phyloP scores from a whole-genome alignment of 108 stramenopile species.

The Skeletonema tropicum region DNA sequence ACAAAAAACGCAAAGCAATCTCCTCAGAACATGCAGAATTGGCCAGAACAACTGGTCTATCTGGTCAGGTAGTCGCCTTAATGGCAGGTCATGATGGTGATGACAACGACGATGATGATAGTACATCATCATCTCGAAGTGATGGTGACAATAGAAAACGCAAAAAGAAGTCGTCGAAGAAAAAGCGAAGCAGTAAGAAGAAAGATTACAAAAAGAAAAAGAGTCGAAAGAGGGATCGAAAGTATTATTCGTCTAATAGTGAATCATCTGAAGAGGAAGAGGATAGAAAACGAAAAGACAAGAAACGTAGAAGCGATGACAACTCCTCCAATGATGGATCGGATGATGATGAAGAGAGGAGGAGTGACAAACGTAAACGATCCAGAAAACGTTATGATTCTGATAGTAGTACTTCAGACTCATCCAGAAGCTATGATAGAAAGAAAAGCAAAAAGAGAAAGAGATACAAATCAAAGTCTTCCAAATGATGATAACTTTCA shows the following conservation, averaged over 20 bases:
- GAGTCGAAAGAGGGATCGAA: constrained; percentile 19
- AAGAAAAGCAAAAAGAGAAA: constrained; percentile 24
- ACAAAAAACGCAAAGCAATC: constrained; percentile 50
- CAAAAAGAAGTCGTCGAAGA: constrained; percentile 35
- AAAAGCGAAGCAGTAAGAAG: constrained; percentile 30
- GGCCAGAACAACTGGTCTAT: constrained; percentile 48
- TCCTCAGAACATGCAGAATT: constrained; percentile 54
- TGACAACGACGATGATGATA: constrained; percentile 18
- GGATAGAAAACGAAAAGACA: not conserved
- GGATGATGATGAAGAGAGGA: not conserved
- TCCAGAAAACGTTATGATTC: not conserved
- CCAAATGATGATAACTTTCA: constrained; percentile 3
- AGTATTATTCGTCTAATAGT: constrained; percentile 6
- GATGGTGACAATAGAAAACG: constrained; percentile 3
- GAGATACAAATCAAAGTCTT: constrained; percentile 23
- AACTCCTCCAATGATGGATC: not conserved
- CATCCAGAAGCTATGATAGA: constrained; percentile 15
- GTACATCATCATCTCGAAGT: not conserved
- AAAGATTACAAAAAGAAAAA: constrained; percentile 34
- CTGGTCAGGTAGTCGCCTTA: constrained; percentile 58
- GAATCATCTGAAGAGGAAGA: not conserved
- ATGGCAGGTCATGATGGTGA: constrained; percentile 46
- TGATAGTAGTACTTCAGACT: constrained; percentile 8
- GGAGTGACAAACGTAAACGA: not conserved
- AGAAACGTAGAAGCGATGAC: not conserved